Evolutionary conservation across 73 alveolate species (phyloP), one percentile per base, ranked within the genome.

Genomic region (Paramecium tetraurelia): DNA sequence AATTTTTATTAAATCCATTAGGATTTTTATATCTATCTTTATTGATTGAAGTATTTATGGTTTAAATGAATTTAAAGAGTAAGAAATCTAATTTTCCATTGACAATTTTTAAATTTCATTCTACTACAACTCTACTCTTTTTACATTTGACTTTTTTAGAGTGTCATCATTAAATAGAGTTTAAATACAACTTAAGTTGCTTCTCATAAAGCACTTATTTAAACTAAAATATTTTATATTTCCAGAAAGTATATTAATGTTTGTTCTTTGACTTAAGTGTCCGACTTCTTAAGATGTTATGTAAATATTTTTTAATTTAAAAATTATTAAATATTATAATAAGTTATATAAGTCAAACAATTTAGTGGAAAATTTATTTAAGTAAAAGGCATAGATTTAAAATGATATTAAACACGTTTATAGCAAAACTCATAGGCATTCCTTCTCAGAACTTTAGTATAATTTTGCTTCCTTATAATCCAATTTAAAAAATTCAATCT

Each of bases 171-270:
- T 70, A 33, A 31, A 70, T 29, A 70, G 8, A 31, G 58, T 29
- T 70, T 70, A 22, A 58, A 5, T 29, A 29, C 58, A 22, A 58
- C 85, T 38, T 38, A 18, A 76, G 58, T 76, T 3, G 89, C 63
- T 38, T 69, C 89, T 21, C 20, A 76, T 40, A 76, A 76, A 40
- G 48, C 71, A 1, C 29, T 76, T 14, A 76, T 7, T 35, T 70
- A 71, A 36, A 41, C 29, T 76, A 76, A 43, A 76, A 76, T 76
- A 76, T 76, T 76, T 76, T 76, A 43, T 70, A 76, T 76, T 76
- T 76, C 46, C 41, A 69, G n/a, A 76, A 76, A 38, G 21, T 76
- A 69, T 38, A 38, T 76, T 43, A 36, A 76, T 76, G 1, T 44
- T 24, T 24, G 1, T 76, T 76, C 63, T 36, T 31, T 76, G 14